Evolutionary conservation across 2,329 filamentous ascomycete genomes (phyloP), one percentile per base, ranked within the genome.

Genomic region (Pestalotiopsis sp.): DNA sequence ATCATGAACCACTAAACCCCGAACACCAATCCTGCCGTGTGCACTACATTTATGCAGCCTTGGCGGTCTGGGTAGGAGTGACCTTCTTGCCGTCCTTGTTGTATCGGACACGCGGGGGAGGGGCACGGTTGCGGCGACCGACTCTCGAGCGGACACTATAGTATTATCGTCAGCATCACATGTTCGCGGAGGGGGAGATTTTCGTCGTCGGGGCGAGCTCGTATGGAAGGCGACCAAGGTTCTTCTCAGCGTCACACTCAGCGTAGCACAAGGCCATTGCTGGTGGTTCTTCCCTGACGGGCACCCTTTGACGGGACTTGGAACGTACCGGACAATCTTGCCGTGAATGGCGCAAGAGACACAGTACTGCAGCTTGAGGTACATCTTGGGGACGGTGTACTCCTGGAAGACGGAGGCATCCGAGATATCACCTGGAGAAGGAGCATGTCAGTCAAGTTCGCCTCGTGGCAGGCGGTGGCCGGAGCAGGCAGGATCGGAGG

Each of bases 41-140:
- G 25, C 66, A 73, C 60, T 70, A 71, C 71, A 65, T 72, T 73
- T 81, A 80, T 67, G 84, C 79, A 79, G 87, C 86, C 87, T 93
- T 93, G 80, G 89, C 88, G 77, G 88, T 87, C 86, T 94, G 91
- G 82, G 92, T 92, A 77, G 95, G 94, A 84, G 91, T 92, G 83
- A 99, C 91, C 93, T 99, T 99, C 94, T 99, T 99, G 90, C 95
- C 95, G 83, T 99, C 96, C 92, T 98, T 98, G 93, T 99, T 99
- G 94, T 97, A 99, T 81, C 96, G 90, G 81, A 99, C 95, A 83
- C 96, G 91, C 82, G 96, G 96, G 78, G 96, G 96, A 80, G 96
- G 97, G 80, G 95, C 95, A 85, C 96, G 94, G 93, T 99, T 99
- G 87, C 96, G 96, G 85, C 96, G 95, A 80, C 97, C 96, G 82